Conservation (phyloP, 352 stramenopile species). For the Phytopythium sindhum region DNA sequence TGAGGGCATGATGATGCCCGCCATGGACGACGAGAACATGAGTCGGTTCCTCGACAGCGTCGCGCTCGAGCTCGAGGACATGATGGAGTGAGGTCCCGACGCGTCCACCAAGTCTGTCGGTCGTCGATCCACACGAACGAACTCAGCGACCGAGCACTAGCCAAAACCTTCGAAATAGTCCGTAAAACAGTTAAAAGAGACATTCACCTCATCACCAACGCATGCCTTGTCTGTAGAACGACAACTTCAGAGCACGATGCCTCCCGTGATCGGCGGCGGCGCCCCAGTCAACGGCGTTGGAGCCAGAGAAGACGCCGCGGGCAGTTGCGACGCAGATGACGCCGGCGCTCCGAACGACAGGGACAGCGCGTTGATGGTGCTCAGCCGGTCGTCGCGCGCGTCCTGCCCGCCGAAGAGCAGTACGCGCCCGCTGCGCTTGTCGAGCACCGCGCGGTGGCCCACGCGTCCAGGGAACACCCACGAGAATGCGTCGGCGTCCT, state of each 20-base stretch:
- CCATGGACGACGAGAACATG: slow-evolving; percentile 71
- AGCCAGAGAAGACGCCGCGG: background rate
- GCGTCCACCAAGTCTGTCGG: background rate
- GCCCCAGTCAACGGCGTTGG: background rate
- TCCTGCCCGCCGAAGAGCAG: slow-evolving; percentile 89
- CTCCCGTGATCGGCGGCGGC: background rate
- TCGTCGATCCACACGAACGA: background rate
- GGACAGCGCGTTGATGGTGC: slow-evolving; percentile 68
- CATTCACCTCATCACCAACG: background rate
- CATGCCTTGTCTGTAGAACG: background rate
- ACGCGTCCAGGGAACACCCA: slow-evolving; percentile 52
- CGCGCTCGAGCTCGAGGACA: slow-evolving; percentile 74
- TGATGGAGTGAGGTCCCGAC: slow-evolving; percentile 35
- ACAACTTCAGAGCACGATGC: background rate
- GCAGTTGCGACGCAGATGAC: background rate
- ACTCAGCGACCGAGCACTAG: no score
- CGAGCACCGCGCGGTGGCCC: slow-evolving; percentile 79
- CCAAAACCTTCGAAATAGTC: background rate
- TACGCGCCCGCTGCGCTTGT: slow-evolving; percentile 56
- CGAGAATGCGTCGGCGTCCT: slow-evolving; percentile 2
- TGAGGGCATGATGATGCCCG: slow-evolving; percentile 13
- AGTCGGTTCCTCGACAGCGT: slow-evolving; percentile 80
- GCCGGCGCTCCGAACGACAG: slow-evolving; percentile 14
- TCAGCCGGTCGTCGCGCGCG: slow-evolving; percentile 70
- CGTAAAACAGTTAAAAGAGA: background rate